phyloP scores from a whole-genome alignment of 2,329 filamentous ascomycete species.

The Diaporthe nobilis region DNA sequence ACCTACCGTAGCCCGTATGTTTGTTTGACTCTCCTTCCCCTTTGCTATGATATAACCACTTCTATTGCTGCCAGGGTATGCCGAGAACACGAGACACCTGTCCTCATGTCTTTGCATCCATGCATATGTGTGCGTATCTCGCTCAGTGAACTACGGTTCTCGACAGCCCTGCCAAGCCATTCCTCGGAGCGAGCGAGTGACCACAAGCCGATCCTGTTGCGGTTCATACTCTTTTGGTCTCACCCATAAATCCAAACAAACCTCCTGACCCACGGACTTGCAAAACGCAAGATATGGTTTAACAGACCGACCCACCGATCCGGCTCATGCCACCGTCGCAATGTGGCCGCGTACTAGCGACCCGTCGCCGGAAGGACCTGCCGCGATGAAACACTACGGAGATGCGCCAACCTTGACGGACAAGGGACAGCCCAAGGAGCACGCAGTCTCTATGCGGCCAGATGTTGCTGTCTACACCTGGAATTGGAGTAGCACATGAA shows the following conservation, averaged over 20 bases:
- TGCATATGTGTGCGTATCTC: neutral
- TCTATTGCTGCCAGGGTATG: neutral
- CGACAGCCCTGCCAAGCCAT: slow-evolving; percentile 17
- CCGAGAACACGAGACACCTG: neutral
- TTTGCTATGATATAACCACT: neutral
- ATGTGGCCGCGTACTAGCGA: neutral
- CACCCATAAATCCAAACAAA: neutral
- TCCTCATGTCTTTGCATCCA: neutral
- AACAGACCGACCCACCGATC: neutral
- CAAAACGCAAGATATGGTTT: neutral
- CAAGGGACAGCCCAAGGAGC: neutral
- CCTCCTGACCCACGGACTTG: neutral
- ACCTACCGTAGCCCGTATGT: neutral
- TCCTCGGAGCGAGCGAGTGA: neutral
- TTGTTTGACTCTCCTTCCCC: neutral
- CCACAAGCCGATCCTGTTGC: neutral
- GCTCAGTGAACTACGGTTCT: neutral
- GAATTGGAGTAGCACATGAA: neutral
- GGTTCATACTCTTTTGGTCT: neutral
- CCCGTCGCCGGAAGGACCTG: neutral
- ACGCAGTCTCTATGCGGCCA: neutral
- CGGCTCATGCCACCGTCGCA: slow-evolving; percentile 10
- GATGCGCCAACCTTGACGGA: neutral
- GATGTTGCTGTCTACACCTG: no score
- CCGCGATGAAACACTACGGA: neutral